These are phyloP conservation scores for Naganishia kalamii DNA, from an alignment of 768 basidiomycete genomes.

Conservation along the genomic window DNA sequence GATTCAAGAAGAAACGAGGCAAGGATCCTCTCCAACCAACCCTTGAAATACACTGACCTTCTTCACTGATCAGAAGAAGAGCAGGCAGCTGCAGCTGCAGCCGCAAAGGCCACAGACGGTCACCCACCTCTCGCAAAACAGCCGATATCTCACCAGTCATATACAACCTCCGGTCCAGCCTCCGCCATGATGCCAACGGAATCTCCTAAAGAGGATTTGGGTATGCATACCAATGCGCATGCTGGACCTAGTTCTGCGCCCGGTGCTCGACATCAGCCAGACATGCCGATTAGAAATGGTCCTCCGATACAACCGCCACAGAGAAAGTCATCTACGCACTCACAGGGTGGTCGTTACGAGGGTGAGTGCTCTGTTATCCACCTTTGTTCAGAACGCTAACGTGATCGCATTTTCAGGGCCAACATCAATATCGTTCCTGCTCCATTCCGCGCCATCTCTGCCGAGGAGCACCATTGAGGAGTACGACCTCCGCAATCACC, in stretches of 20 bases:
- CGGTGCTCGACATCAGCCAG: not conserved
- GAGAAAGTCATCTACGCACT: not conserved
- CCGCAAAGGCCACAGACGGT: constrained; percentile 41
- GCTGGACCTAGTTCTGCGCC: not conserved
- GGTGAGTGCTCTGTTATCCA: not conserved
- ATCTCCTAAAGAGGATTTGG: constrained; percentile 5
- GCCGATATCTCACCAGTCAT: not conserved
- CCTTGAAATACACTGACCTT: no score
- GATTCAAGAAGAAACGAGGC: constrained; percentile 91
- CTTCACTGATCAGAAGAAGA: constrained; percentile 33
- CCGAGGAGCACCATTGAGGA: constrained; percentile 76
- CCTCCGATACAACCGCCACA: not conserved
- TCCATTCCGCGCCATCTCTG: constrained; percentile 83
- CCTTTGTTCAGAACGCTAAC: not conserved
- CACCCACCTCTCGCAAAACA: not conserved
- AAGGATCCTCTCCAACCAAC: no score
- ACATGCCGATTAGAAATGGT: not conserved
- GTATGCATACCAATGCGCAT: not conserved
- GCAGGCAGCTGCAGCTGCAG: constrained; percentile 25
- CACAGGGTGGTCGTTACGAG: not conserved
- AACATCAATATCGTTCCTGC: constrained; percentile 73
- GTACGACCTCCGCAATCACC: constrained; percentile 81
- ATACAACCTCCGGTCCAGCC: not conserved
- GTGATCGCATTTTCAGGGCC: constrained; percentile 55
- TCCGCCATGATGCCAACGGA: not conserved